Conservation (phyloP, 805 yeast species). For the Hanseniaspora nectarophila region DNA sequence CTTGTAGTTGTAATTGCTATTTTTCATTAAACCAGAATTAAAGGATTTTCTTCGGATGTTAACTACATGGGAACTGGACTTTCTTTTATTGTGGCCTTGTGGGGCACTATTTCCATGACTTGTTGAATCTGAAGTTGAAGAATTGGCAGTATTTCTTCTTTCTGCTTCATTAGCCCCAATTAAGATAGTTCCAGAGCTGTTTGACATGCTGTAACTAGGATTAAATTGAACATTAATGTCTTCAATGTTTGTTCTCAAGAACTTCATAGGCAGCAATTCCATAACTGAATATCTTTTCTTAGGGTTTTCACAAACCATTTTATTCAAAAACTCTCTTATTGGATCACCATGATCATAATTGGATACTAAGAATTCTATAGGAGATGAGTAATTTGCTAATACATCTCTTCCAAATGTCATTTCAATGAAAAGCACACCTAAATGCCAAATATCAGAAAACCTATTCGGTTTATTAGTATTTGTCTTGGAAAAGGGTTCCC, state of each 20-base stretch:
- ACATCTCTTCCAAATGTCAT: conserved; percentile 50
- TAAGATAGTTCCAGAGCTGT: conserved; percentile 12
- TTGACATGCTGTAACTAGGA: conserved; percentile 15
- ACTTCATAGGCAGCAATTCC: conserved; percentile 73
- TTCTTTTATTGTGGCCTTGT: background rate
- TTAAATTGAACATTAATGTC: conserved; percentile 18
- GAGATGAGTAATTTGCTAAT: conserved; percentile 44
- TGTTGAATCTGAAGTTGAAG: background rate
- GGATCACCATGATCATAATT: conserved; percentile 39
- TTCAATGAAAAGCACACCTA: conserved; percentile 67
- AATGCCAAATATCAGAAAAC: conserved; percentile 87
- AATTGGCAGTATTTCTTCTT: background rate
- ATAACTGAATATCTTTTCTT: conserved; percentile 70
- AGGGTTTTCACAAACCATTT: conserved; percentile 52
- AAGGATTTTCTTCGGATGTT: conserved; percentile 32
- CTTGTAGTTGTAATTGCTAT: conserved; percentile 17
- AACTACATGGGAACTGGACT: conserved; percentile 22
- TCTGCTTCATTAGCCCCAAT: conserved; percentile 4
- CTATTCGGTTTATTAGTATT: conserved; percentile 43
- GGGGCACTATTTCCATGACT: background rate
- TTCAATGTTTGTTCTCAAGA: conserved; percentile 61
- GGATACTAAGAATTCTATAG: conserved; percentile 47
- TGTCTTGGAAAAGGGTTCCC: conserved; percentile 57
- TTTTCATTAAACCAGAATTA: conserved; percentile 29
- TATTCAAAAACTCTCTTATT: conserved; percentile 52